These are phyloP conservation scores for Xylaria flabelliformis DNA, from an alignment of 495 filamentous ascomycete species.

Conservation along the genomic window DNA sequence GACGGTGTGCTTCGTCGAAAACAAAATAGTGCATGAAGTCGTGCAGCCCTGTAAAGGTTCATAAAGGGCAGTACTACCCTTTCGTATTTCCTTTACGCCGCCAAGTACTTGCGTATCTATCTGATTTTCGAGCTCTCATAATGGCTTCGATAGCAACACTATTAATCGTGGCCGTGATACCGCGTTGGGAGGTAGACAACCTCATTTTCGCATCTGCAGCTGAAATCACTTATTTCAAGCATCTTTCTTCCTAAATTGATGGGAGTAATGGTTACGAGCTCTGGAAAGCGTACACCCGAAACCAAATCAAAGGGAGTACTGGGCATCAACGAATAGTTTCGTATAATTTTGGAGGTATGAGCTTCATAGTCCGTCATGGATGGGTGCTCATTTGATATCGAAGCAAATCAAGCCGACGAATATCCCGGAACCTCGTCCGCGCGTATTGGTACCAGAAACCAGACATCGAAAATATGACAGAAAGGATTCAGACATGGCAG, in stretches of 20 bases:
- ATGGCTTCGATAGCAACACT: not conserved
- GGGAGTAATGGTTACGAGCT: slow-evolving; percentile 48
- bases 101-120: not conserved
- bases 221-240: slow-evolving; percentile 48
- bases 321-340: slow-evolving; percentile 57
- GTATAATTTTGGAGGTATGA: slow-evolving; percentile 53
- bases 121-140: not conserved
- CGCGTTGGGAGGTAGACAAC: slow-evolving; percentile 33
- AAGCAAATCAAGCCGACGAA: slow-evolving; percentile 28
- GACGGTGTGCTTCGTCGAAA: not conserved
- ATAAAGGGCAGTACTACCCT: not conserved
- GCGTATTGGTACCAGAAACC: slow-evolving; percentile 50
- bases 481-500: slow-evolving; percentile 49
- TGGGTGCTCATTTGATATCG: slow-evolving; percentile 38
- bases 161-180: slow-evolving; percentile 30
- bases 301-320: slow-evolving; percentile 46
- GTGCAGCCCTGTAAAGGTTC: not conserved
- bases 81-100: not conserved
- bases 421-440: slow-evolving; percentile 50
- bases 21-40: not conserved
- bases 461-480: slow-evolving; percentile 48
- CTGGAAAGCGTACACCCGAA: slow-evolving; percentile 56
- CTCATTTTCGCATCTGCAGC: slow-evolving; percentile 29
- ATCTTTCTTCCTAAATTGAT: slow-evolving; percentile 51
- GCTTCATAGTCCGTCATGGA: slow-evolving; percentile 55